Evolutionary conservation across 305 asterid species (phyloP).

Genomic region (Fraxinus baroniana): DNA sequence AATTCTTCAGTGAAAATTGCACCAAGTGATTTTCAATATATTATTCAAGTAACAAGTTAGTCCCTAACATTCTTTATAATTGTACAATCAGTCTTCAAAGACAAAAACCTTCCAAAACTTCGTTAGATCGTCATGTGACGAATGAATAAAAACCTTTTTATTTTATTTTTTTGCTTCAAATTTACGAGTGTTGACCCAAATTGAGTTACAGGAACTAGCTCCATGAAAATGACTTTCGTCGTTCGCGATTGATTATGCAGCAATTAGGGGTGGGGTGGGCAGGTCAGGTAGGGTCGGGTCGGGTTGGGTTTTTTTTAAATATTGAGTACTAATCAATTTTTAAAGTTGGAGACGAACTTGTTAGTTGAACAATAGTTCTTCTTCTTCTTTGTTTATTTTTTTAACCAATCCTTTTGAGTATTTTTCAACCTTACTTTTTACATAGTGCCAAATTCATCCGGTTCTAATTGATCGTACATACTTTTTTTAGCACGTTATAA

Average conservation of each 20-base stretch:
- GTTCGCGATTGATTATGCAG: not conserved
- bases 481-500: not conserved
- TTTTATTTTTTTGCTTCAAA: not conserved
- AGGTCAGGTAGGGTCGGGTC: no score
- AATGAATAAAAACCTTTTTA: not conserved
- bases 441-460: not conserved
- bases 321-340: not conserved
- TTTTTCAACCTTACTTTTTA: not conserved
- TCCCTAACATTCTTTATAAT: not conserved
- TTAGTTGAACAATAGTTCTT: not conserved
- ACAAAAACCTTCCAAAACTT: not conserved
- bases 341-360: not conserved
- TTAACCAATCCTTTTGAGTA: not conserved
- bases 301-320: no score
- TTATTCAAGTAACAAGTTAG: not conserved
- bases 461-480: not conserved
- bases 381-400: no score
- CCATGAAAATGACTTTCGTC: not conserved
- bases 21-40: not conserved
- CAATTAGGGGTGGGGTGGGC: no score
- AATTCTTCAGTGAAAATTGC: not conserved
- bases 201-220: not conserved
- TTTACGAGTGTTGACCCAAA: not conserved
- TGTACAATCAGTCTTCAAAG: not conserved
- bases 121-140: not conserved